Conservation (phyloP, 1,139 yeast species). For the Barnettozyma hawaiiensis region DNA sequence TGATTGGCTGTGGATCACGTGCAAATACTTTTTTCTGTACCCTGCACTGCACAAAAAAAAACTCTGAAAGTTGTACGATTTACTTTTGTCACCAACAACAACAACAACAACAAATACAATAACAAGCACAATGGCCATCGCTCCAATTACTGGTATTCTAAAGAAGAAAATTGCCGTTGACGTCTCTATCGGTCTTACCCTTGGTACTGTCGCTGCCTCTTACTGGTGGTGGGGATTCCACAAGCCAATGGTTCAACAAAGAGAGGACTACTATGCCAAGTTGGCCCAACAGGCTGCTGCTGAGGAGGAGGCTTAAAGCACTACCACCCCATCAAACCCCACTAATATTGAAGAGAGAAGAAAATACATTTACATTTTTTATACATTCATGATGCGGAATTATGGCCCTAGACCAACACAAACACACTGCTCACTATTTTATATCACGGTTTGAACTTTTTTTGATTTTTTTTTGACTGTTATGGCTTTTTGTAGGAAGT, state of each 20-base stretch:
- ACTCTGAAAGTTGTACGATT: slow-evolving; percentile 8
- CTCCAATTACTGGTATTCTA: slow-evolving; percentile 84
- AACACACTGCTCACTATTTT: slow-evolving; percentile 5
- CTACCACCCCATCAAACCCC: slow-evolving; percentile 1
- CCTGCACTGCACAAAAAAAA: neutral
- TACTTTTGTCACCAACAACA: slow-evolving; percentile 24
- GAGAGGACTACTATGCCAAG: slow-evolving; percentile 83
- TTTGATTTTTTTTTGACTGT: slow-evolving; percentile 4
- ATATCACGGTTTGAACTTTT: slow-evolving; percentile 5
- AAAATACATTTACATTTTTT: neutral
- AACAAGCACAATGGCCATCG: slow-evolving; percentile 56
- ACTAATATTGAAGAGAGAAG: slow-evolving; percentile 1
- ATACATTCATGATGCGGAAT: slow-evolving; percentile 2
- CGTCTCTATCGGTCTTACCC: slow-evolving; percentile 55
- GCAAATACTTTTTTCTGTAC: neutral
- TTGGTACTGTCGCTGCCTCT: slow-evolving; percentile 50
- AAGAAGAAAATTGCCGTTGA: slow-evolving; percentile 81
- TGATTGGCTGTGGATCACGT: slow-evolving; percentile 9
- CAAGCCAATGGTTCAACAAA: slow-evolving; percentile 60
- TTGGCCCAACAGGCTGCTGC: slow-evolving; percentile 69
- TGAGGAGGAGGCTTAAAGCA: slow-evolving; percentile 43
- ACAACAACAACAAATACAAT: neutral
- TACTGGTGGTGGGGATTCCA: slow-evolving; percentile 77
- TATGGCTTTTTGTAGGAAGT: neutral
- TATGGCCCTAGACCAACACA: slow-evolving; percentile 1